Evolutionary conservation across 2,329 filamentous ascomycete genomes (phyloP), one percentile per base, ranked within the genome.

Genomic region (Tolypocladium pustulatum): DNA sequence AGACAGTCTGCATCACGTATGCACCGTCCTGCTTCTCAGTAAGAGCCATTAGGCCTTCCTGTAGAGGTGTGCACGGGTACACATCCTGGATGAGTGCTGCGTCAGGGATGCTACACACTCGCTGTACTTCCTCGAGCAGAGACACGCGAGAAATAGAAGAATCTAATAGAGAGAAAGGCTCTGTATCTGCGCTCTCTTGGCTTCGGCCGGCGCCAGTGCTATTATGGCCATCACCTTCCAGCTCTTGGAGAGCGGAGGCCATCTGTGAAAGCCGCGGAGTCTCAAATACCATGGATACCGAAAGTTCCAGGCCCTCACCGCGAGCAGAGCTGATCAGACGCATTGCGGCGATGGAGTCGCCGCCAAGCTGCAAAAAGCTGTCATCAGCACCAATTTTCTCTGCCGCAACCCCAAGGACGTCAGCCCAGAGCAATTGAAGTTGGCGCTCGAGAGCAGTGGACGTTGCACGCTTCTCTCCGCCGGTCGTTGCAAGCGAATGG

Each of bases 51-150:
- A 78, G 65, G 1, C 73, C 74, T 58, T 73, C 72, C 56, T 78
- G 76, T 1, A 77, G 65, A 1, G 70, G 68, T 4, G 73, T 73
- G 63, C 73, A 76, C 8, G 75, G 75, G 51, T 73, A 77, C 0
- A 71, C 61, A 57, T 78, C 73, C 38, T 55, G 36, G 15, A 55
- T 32, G 2, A 13, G n/a, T 5, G n/a, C 9, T 54, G 34, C 5
- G 1, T 25, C 34, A 38, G 13, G 9, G 10, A 54, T 34, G 2
- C 15, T 6, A 15, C 52, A 54, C 20, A 37, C n/a, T 13, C 25
- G n/a, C 13, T 37, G 32, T 5, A 37, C 34, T 4, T 54, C 52
- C 8, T 36, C 34, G 3, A 54, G 25, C 12, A 54, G 9, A 7
- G 20, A 15, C 4, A 15, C 34, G 4, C 32, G 32, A n/a, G 52